Percentiles rank a stretch among this genome's conserved stretches.
These are phyloP conservation scores for Rhizopogon sp. DNA, from an alignment of 768 basidiomycete species.

Conservation along the genomic window DNA sequence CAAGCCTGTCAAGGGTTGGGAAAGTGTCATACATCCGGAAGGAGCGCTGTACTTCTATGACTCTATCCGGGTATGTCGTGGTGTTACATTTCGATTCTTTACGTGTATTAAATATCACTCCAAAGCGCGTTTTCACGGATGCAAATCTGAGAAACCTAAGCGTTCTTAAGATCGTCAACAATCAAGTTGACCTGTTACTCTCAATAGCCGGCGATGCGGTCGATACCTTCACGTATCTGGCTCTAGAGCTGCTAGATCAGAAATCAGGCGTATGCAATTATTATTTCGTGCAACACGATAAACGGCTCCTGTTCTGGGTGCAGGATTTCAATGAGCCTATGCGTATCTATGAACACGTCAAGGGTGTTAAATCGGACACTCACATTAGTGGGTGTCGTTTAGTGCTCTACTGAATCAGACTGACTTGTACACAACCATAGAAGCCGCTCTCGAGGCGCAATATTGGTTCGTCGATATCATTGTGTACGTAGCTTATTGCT, in stretches of 20 bases:
- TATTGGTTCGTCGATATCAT: slow-evolving; percentile 16
- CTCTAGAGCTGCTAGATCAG: background rate
- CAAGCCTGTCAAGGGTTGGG: background rate
- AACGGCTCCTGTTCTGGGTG: slow-evolving; percentile 42
- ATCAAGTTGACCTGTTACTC: background rate
- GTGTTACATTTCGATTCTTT: background rate
- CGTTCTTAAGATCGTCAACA: background rate
- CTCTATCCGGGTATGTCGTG: background rate
- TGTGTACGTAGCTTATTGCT: background rate
- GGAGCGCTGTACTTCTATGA: slow-evolving; percentile 1
- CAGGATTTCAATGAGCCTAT: slow-evolving; percentile 28
- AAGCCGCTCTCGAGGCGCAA: slow-evolving; percentile 17
- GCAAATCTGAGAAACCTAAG: background rate
- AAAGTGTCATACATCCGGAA: slow-evolving; percentile 1
- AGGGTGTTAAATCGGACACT: slow-evolving; percentile 26
- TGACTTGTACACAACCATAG: slow-evolving; percentile 4
- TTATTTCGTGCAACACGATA: slow-evolving; percentile 40
- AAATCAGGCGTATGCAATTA: slow-evolving; percentile 21
- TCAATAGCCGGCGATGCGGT: background rate
- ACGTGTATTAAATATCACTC: background rate
- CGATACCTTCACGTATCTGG: background rate
- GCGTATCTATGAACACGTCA: slow-evolving; percentile 28
- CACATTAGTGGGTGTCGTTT: slow-evolving; percentile 3
- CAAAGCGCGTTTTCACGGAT: slow-evolving; percentile 3
- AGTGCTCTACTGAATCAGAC: background rate